Evolutionary conservation across 2,329 filamentous ascomycete genomes (phyloP), one percentile per base, ranked within the genome.

Genomic region (Dothiorella sarmentorum): DNA sequence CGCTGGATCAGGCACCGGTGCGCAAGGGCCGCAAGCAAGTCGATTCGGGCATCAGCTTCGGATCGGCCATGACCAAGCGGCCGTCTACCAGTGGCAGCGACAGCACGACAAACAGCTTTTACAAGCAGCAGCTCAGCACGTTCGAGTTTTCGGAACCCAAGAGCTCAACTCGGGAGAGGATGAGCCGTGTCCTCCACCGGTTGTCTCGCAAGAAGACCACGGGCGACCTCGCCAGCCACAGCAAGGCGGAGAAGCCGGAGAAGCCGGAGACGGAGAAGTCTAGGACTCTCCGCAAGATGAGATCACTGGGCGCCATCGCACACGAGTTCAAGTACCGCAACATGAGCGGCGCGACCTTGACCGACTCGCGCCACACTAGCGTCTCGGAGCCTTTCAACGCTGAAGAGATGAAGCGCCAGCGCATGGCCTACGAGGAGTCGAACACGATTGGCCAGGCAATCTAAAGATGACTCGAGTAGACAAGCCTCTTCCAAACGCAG

Each of bases 41-140:
- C 20, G 85, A 87, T 67, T 87, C 85, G 3, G 85, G 84, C 18
- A 80, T 86, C 60, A 85, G 83, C 69, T 85, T 86, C 65, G 76
- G 75, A 51, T 71, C 71, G 26, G 67, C 71, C 26, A 64, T 64
- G 27, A 49, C 52, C 37, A 61, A 61, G 49, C 64, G 69, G 29
- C 69, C 70, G 15, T 71, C 69, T 33, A 67, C 69, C 20, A 68
- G 57, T 3, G 63, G 64, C 15, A 67, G 61, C 42, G 49, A 64
- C 4, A 64, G 66, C 24, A 40, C 51, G 4, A 51, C 40, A 20
- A 38, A 37, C 49, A 60, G 51, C 29, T 55, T 56, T 24, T 49
- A 43, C 27, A 70, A 71, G 44, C 55, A 58, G 33, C 47, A 53
- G 38, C 40, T 58, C 7, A 58, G 55, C 43, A 29, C 43, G 3